Conservation (phyloP, 202 grass and related monocot genomes). For the Digitaria exilis region DNA sequence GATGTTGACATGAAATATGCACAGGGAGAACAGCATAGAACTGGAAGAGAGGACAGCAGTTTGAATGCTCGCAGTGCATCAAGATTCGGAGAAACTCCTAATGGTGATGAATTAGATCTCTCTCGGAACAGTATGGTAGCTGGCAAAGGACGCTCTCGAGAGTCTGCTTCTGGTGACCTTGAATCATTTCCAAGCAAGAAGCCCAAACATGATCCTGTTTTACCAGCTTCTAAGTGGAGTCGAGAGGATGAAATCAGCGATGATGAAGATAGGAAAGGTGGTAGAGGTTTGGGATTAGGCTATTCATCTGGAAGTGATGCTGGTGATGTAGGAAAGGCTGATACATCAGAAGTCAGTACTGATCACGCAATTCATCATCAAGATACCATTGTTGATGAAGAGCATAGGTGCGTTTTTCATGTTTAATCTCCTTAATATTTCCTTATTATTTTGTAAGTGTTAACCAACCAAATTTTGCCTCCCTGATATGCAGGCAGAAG, state of each 20-base stretch:
- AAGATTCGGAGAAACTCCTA: constrained; percentile 45
- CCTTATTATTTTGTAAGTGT: constrained; percentile 18
- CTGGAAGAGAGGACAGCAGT: constrained; percentile 51
- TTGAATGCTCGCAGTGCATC: constrained; percentile 43
- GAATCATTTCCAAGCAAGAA: constrained; percentile 53
- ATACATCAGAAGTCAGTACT: constrained; percentile 48
- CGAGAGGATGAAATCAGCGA: constrained; percentile 73
- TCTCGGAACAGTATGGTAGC: constrained; percentile 37
- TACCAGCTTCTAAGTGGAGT: constrained; percentile 92
- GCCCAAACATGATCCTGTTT: constrained; percentile 72
- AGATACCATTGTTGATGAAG: constrained; percentile 81
- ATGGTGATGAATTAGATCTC: constrained; percentile 36
- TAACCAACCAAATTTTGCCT: constrained; percentile 6
- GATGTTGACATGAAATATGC: constrained; percentile 64
- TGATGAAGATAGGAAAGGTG: constrained; percentile 71
- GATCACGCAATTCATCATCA: constrained; percentile 49
- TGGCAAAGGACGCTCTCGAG: constrained; percentile 18
- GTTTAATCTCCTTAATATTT: constrained; percentile 26
- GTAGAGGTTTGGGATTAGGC: constrained; percentile 69
- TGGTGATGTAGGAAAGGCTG: constrained; percentile 52
- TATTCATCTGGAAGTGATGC: constrained; percentile 97
- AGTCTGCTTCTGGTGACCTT: constrained; percentile 32
- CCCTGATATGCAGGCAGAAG: constrained; percentile 71
- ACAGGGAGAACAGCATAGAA: constrained; percentile 43
- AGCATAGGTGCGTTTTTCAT: constrained; percentile 57